These are phyloP conservation scores for Penicillium riverlandense DNA, from an alignment of 495 filamentous ascomycete species.

Conservation along the genomic window DNA sequence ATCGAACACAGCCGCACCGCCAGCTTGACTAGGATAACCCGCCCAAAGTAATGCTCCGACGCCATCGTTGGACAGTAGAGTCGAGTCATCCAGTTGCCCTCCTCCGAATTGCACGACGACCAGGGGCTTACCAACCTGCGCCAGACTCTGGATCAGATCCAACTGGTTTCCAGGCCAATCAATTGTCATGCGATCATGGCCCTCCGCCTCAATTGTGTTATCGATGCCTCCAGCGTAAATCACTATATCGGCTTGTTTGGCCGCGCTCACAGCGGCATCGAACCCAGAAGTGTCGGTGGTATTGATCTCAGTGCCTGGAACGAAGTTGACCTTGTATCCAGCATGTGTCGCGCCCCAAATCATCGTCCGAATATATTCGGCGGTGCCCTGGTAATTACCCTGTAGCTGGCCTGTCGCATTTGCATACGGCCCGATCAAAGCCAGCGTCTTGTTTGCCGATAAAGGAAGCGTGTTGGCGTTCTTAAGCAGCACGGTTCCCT, in stretches of 20 bases:
- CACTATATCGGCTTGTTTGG: constrained; percentile 45
- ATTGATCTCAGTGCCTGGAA: constrained; percentile 34
- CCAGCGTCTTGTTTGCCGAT: constrained; percentile 41
- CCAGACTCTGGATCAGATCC: constrained; percentile 12
- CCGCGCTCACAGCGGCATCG: constrained; percentile 37
- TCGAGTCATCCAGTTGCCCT: constrained; percentile 48
- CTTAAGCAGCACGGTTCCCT: constrained; percentile 55
- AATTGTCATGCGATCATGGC: constrained; percentile 37
- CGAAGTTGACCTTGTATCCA: constrained; percentile 41
- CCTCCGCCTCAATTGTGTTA: constrained; percentile 48
- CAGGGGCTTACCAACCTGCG: constrained; percentile 43
- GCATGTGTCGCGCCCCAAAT: constrained; percentile 41
- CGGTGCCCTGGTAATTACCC: constrained; percentile 51
- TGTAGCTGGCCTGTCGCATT: constrained; percentile 54
- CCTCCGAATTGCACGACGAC: constrained; percentile 57
- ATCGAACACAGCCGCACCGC: constrained; percentile 47
- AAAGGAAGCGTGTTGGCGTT: constrained; percentile 44
- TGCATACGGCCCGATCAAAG: constrained; percentile 53
- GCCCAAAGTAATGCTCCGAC: constrained; percentile 52
- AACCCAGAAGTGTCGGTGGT: constrained; percentile 32
- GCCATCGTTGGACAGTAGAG: constrained; percentile 29
- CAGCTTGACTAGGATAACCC: constrained; percentile 53
- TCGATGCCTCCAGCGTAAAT: constrained; percentile 54
- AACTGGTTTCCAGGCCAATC: constrained; percentile 43
- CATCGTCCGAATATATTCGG: constrained; percentile 50